Evolutionary conservation across 306 rosid genomes (phyloP), one percentile per base, ranked within the genome.

Genomic region (Prunus campanulata): DNA sequence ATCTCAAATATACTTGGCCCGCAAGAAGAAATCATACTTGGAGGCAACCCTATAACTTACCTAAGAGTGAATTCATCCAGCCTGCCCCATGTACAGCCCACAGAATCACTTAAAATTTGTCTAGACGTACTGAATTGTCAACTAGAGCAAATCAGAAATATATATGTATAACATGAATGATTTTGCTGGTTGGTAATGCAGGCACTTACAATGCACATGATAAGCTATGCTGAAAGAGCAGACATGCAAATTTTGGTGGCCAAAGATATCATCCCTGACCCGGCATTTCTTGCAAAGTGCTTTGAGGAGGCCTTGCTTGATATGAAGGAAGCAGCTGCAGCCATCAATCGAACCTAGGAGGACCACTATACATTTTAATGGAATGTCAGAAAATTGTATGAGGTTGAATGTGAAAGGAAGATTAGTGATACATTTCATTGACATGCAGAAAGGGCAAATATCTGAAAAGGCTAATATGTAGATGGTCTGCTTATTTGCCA

Each of bases 191-290:
- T 80, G 79, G 52, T 60, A 50, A 72, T 70, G 83, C 87, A 92
- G 97, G 97, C 96, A 49, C 87, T 94, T 52, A 78, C 84, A 49
- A 78, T 94, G 93, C 91, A 89, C 77, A 88, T 95, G 98, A 74
- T 95, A 83, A 95, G 96, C 83, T 95, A 95, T 78, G 97, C 86
- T 51, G 96, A 90, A 66, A 88, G 78, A 74, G 98, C 95, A 24
- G 96, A 95, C 74, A 87, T 95, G 96, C 97, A 95, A 82, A 87
- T 95, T 65, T 83, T 88, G 85, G 98, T 90, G 83, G 95, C 96
- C 67, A 95, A 95, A 82, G 93, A 95, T 47, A 86, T 95, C 82
- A 90, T 92, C 25, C 96, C 93, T 0, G 98, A 95, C 79, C 96
- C 96, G 3, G 83, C 85, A 49, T 85, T 89, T 88, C 95, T 95